Evolutionary conservation across 2,329 filamentous ascomycete genomes (phyloP).

Genomic region (Apiospora hydei): DNA sequence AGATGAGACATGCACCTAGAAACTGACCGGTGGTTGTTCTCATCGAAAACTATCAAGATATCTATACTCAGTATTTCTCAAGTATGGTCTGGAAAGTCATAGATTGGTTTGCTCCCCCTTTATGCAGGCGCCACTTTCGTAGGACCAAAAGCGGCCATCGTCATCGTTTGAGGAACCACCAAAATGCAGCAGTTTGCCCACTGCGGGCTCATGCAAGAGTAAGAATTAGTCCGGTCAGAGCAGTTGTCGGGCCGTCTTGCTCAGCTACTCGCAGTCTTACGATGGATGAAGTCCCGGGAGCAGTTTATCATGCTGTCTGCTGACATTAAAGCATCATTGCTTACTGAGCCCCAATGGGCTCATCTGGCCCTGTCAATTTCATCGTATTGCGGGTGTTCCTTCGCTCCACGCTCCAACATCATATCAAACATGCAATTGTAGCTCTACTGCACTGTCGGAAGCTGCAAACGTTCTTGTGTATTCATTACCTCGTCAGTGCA

Average conservation of each 20-base stretch:
- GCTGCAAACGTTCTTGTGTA: neutral
- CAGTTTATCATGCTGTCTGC: neutral
- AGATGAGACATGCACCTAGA: neutral
- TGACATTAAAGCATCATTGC: neutral
- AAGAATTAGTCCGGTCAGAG: neutral
- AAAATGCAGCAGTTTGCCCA: neutral
- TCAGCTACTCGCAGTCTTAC: neutral
- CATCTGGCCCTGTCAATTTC: constrained; percentile 17
- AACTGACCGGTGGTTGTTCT: neutral
- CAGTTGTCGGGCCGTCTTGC: neutral
- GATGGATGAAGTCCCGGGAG: neutral
- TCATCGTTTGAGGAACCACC: neutral
- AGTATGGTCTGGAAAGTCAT: neutral
- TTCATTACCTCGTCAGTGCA: neutral
- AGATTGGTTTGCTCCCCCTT: neutral
- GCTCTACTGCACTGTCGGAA: neutral
- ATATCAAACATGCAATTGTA: neutral
- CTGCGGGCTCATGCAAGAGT: neutral
- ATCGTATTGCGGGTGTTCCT: constrained; percentile 19
- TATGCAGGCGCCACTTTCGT: neutral
- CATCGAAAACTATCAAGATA: neutral
- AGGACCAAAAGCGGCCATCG: neutral
- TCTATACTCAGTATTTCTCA: neutral
- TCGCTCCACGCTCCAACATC: no score
- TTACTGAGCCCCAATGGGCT: neutral